These are phyloP conservation scores for Lupinus albus DNA, from an alignment of 306 rosid species.

Conservation along the genomic window DNA sequence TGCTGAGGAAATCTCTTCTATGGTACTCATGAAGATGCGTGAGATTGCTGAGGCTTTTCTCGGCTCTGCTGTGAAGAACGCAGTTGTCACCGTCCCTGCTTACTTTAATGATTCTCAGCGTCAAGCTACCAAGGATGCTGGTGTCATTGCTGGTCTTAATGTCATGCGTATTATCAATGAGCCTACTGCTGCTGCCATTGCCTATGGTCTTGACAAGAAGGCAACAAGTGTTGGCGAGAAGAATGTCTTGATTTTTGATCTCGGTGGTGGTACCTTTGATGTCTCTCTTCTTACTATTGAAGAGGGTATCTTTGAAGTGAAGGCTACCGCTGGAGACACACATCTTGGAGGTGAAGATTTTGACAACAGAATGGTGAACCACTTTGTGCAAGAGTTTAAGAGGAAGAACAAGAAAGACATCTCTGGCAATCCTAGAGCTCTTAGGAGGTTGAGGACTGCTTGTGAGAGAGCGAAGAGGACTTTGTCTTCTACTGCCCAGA, in stretches of 20 bases:
- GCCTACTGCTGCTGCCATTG: constrained; percentile 74
- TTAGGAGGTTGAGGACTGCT: constrained; percentile 63
- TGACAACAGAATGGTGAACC: constrained; percentile 59
- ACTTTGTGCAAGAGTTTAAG: constrained; percentile 70
- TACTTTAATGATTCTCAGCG: constrained; percentile 75
- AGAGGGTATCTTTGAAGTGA: constrained; percentile 78
- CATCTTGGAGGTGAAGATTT: constrained; percentile 67
- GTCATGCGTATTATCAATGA: constrained; percentile 60
- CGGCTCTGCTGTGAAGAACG: constrained; percentile 59
- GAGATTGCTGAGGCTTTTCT: constrained; percentile 77
- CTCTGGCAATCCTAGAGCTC: constrained; percentile 65
- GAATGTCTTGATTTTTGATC: constrained; percentile 69
- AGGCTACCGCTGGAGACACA: constrained; percentile 76
- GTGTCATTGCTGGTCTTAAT: constrained; percentile 71
- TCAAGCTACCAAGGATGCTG: constrained; percentile 78
- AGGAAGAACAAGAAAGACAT: constrained; percentile 75
- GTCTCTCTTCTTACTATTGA: constrained; percentile 68
- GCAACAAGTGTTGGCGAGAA: constrained; percentile 74
- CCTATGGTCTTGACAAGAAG: constrained; percentile 76
- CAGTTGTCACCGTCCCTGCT: constrained; percentile 74
- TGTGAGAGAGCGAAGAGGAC: constrained; percentile 52
- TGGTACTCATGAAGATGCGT: constrained; percentile 75
- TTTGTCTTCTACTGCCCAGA: constrained; percentile 47
- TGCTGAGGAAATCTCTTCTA: constrained; percentile 69
- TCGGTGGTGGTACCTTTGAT: constrained; percentile 67